Evolutionary conservation across 352 stramenopile genomes (phyloP), one percentile per base, ranked within the genome.

Genomic region (Phytopythium kandeliae): DNA sequence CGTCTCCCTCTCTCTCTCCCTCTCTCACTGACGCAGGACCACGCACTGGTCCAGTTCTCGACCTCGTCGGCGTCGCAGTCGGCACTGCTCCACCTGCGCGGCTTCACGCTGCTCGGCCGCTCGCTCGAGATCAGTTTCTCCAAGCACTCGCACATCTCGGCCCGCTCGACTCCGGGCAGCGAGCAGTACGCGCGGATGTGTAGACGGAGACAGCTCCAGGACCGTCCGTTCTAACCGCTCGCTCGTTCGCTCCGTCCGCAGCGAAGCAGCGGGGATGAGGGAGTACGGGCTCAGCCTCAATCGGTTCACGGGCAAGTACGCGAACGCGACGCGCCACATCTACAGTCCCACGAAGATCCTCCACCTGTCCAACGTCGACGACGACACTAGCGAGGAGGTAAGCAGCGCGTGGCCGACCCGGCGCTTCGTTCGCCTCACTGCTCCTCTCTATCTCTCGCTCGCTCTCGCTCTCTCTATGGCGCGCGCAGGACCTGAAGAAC

Each of bases 301-400:
- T 47, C 71, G 74, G 1, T 86, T 86, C 62, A 86, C 74, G 9
- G 74, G 71, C 48, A 86, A 82, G 55, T 78, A 78, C 48, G 60
- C 69, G 15, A 69, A 78, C 48, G 56, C 57, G 49, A 79, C 67
- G 45, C 80, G 78, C 55, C 71, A 86, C 52, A 78, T 86, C 44
- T 82, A 84, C 63, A 83, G 74, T 36, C 74, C 74, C 16, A 84
- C 71, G n/a, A 72, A 75, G 48, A 74, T 86, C 35, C 59, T 86
- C 15, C 74, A 86, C 47, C 33, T 84, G 15, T 86, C 74, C 19
- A 86, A 86, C 55, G 67, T 86, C 50, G 74, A 81, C 19, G 66
- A 73, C 33, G 47, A 40, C 24, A 48, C 51, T 4, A 65, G 57
- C 3, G 46, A 57, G 17, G 63, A 80, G 61, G 70, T 77, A 36